Base-by-base conservation (phyloP, 1,284 basidiomycete genomes). In the Malassezia obtusa region DNA sequence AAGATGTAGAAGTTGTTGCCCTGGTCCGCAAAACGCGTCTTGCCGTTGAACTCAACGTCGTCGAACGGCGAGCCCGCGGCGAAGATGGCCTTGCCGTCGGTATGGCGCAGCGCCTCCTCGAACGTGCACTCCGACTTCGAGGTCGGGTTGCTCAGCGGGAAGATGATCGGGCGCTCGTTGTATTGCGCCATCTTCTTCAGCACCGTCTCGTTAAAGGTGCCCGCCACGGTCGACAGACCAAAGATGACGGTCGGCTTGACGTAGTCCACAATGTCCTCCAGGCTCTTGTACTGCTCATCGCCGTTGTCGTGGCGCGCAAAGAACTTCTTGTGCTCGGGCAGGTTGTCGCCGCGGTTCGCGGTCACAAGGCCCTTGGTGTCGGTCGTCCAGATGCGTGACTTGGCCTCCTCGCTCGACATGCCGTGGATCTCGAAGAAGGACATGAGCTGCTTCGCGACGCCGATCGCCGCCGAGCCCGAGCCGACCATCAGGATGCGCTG, bases 61-160 rank as follows among this genome's bases (percentile, higher is more conserved):
- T 83, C 81, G 81, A 92, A 95, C 1, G 90, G 90, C 38, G 87
- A 89, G 1, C 90, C 91, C 32, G 84, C 85, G 0, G 91, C 90
- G 72, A 92, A 95, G 56, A 95, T 80, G 24, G 87, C 78, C 4
- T 60, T 46, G 15, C 69, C 69, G 1, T 75, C 85, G 38, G 76
- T 84, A 77, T 85, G 83, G 50, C 81, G 77, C 52, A 94, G 81
- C 1, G 89, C 89, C 61, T 91, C 86, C 54, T 84, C 78, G 75
- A 89, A 94, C 28, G 77, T 76, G 63, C 75, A 76, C 64, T 85
- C 84, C 69, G 85, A 86, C 39, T 89, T 82, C 44, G 81, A 79
- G 43, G 87, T 84, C 26, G 91, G 91, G 77, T 95, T 96, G 31
- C 87, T 89, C n/a, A 95, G 82, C 44, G 91, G 88, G 80, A 95